Evolutionary conservation across 306 rosid species (phyloP), one percentile per base, ranked within the genome.

Genomic region (Cajanus cajan): DNA sequence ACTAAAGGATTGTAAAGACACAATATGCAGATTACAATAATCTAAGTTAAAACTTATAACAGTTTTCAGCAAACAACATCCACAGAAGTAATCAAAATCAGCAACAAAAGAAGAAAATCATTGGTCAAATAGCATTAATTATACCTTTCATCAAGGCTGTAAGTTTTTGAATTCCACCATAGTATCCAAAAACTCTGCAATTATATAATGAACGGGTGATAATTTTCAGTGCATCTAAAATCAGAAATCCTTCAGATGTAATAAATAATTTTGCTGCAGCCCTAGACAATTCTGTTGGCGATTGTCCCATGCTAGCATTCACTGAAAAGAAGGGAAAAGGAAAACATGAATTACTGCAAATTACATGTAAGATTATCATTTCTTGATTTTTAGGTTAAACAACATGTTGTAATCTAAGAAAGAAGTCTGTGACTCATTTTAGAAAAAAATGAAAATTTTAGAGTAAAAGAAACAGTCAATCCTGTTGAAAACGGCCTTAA

Each of bases 131-230:
- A 65, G 45, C 55, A 78, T 31, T 25, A 8, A 74, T 43, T 76
- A 76, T 83, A 95, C 99, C 99, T 93, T 95, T 95, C 99, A 93
- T 88, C 81, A 95, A 70, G 39, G 96, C 99, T 6, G 91, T 93
- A 31, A 95, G 90, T 83, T 93, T 95, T 79, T 89, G 96, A 84
- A 95, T 85, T 72, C 99, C 99, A 73, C 97, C 90, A 80, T 84
- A 89, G 87, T 91, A 93, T 80, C 99, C 97, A 85, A 95, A 93
- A 63, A 93, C 88, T 81, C 90, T 88, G 84, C 99, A 95, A 86
- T 93, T 95, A 66, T 95, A 91, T 87, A 91, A 81, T 24, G 99
- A 92, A 69, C 90, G 94, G 64, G 83, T 80, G 63, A 91, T 82
- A 83, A 95, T 89, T 80, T 78, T 85, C 80, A 93, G 84, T 61